Conservation (phyloP, 331 rosid species). For the Acacia concinna region DNA sequence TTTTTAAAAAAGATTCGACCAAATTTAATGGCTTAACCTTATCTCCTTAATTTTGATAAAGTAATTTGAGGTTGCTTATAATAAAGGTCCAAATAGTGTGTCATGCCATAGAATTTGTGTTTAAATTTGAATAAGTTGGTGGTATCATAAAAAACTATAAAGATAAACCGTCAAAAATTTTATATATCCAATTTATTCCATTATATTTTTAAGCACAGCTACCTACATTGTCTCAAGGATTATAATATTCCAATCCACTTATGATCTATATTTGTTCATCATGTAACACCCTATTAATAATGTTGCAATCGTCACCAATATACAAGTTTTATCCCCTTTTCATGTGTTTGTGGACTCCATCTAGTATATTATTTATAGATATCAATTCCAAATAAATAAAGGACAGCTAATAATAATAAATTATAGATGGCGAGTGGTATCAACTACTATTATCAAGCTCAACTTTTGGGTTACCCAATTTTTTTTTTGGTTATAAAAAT, state of each 20-base stretch:
- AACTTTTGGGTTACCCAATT: neutral
- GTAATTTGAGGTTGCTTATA: too few species aligned
- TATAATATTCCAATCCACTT: neutral
- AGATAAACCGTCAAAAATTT: too few species aligned
- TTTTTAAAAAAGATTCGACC: too few species aligned
- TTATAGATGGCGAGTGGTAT: neutral
- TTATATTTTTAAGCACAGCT: slow-evolving; percentile 26
- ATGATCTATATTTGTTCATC: neutral
- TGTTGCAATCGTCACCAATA: neutral
- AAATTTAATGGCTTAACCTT: too few species aligned
- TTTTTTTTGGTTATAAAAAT: neutral
- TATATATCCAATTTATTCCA: neutral
- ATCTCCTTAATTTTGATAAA: too few species aligned
- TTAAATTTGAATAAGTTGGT: too few species aligned
- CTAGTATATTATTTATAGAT: neutral
- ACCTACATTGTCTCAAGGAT: neutral
- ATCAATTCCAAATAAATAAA: neutral
- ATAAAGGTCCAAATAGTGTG: too few species aligned
- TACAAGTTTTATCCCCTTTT: neutral
- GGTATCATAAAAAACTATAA: too few species aligned
- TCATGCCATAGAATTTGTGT: too few species aligned
- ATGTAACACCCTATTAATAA: neutral
- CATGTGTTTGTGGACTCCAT: neutral
- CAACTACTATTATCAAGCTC: neutral
- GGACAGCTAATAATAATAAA: neutral